Evolutionary conservation across 495 filamentous ascomycete species (phyloP), one percentile per base, ranked within the genome.

Genomic region (Filosporella fistucella): DNA sequence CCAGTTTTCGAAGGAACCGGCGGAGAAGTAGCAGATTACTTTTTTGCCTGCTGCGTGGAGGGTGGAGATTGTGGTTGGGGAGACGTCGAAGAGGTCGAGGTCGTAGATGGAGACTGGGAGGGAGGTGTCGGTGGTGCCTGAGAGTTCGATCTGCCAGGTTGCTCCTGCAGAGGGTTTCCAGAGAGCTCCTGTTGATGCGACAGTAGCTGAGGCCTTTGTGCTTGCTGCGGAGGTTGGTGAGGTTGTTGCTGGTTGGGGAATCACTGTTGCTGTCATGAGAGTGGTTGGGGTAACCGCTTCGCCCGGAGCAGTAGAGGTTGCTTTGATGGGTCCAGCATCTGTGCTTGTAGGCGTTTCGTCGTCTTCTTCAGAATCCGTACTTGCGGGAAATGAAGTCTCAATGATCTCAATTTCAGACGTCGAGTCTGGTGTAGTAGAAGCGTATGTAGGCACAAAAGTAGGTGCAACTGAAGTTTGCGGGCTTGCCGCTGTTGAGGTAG

Each of bases 11-110:
- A 25, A 56, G 16, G 20, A 43, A 4, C 85, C 84, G 1, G 82
- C 84, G 13, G 74, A 78, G 65, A 86, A 88, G 60, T 88, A 89
- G 69, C 85, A 89, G 49, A 87, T 81, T 22, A 85, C 76, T 45
- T 74, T 81, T 49, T 77, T 71, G 12, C 64, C 66, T 20, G 62
- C 46, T 4, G 34, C 28, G 30, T 82, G 74, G 2, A 85, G 65
- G 0, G 57, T 51, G 4, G 63, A 44, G 51, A 84, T 80, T 0
- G 57, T 67, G 16, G 60, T 47, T 9, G 60, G 57, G n/a, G 58
- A 29, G 35, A 73, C 82, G 45, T 68, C 63, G 65, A 79, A 79
- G 2, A 84, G 68, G 47, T 85, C 81, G 42, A 82, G 74, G 60
- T 82, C 78, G 63, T 74, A 82, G 48, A 82, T 63, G 4, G 65